Percentiles rank a stretch among this genome's conserved stretches.
These are phyloP conservation scores for Pelargonium australe DNA, from an alignment of 441 rosid species.

Conservation along the genomic window DNA sequence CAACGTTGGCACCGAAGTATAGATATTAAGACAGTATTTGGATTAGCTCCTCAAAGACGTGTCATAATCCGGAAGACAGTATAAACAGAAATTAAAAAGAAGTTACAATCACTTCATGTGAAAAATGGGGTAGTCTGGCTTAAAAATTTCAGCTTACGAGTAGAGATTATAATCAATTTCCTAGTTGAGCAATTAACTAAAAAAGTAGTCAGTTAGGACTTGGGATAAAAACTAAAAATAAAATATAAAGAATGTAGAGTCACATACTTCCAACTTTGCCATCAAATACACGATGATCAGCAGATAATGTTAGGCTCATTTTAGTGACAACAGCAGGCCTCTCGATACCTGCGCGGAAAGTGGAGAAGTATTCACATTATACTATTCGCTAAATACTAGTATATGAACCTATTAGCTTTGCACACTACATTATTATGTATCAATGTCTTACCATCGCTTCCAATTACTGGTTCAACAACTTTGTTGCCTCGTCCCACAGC, in stretches of 20 bases:
- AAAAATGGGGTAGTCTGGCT: no score
- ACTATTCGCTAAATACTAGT: constrained; percentile 10
- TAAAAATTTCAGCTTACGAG: no score
- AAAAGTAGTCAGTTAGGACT: no score
- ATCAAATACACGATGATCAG: constrained; percentile 91
- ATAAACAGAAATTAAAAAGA: no score
- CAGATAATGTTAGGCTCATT: constrained; percentile 81
- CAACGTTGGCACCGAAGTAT: not conserved
- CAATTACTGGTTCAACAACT: constrained; percentile 64
- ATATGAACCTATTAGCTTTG: not conserved
- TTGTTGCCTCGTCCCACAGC: constrained; percentile 91
- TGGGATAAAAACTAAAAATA: no score
- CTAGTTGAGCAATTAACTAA: no score
- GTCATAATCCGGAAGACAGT: no score
- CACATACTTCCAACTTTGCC: constrained; percentile 84
- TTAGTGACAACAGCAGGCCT: constrained; percentile 65
- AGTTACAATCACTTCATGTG: no score
- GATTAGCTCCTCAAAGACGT: no score
- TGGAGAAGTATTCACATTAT: constrained; percentile 14
- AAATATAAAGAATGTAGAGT: not conserved
- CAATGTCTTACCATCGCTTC: constrained; percentile 60
- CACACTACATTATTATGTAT: not conserved
- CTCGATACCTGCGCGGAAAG: constrained; percentile 56
- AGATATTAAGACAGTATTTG: no score
- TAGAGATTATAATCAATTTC: no score